Percentiles rank a stretch among this genome's conserved stretches.
phyloP scores from a whole-genome alignment of 306 rosid genomes.

The Potentilla sterilis region DNA sequence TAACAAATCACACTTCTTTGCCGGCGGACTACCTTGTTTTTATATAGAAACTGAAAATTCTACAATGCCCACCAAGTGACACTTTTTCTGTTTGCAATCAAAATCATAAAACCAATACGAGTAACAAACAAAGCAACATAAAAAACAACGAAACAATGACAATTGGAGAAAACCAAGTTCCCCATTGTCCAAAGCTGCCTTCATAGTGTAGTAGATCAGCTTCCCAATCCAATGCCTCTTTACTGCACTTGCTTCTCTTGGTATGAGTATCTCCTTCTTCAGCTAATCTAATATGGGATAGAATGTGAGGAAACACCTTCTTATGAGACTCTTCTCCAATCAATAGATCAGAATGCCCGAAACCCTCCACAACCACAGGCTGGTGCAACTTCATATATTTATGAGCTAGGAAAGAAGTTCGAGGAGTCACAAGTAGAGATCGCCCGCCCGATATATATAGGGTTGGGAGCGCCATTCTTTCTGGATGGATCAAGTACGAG shows the following conservation, averaged over 20 bases:
- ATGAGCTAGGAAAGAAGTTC: conserved; percentile 34
- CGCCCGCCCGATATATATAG: conserved; percentile 30
- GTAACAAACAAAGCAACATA: neutral
- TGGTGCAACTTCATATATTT: conserved; percentile 41
- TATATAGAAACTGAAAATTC: neutral
- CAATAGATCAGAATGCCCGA: conserved; percentile 38
- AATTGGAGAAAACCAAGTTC: conserved; percentile 30
- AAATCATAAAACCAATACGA: neutral
- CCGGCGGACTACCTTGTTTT: neutral
- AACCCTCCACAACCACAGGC: conserved; percentile 36
- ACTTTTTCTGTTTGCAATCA: neutral
- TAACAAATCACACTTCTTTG: no score
- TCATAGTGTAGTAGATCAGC: conserved; percentile 26
- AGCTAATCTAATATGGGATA: conserved; percentile 22
- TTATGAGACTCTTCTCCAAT: conserved; percentile 36
- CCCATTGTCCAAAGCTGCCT: conserved; percentile 17
- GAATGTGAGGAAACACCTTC: conserved; percentile 30
- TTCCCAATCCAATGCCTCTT: conserved; percentile 30
- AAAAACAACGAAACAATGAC: conserved; percentile 14
- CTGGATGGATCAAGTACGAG: conserved; percentile 31
- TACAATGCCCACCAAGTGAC: neutral
- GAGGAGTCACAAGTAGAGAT: conserved; percentile 28
- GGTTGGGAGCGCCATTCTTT: conserved; percentile 37
- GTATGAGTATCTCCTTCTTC: conserved; percentile 4
- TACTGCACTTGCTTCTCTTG: conserved; percentile 13